phyloP scores from a whole-genome alignment of 805 yeast genomes.

The Candida peoriensis region DNA sequence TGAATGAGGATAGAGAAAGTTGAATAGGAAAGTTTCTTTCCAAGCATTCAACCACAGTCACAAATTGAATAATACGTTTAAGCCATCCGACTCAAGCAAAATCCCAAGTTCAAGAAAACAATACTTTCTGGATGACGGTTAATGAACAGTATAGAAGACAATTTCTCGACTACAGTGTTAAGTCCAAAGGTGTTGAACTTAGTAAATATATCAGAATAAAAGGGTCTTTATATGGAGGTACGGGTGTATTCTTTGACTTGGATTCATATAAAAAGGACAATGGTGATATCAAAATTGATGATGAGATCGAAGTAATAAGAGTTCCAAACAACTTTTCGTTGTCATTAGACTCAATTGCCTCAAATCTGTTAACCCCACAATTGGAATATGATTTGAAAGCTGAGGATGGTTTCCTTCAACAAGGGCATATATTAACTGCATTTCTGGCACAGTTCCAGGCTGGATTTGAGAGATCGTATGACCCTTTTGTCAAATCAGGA shows the following conservation, averaged over 20 bases:
- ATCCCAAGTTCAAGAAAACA: no score
- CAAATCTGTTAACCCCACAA: slow-evolving; percentile 13
- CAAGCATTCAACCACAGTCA: no score
- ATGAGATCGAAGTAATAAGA: slow-evolving; percentile 31
- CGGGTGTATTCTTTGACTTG: slow-evolving; percentile 29
- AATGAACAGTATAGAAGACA: slow-evolving; percentile 5
- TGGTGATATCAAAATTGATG: slow-evolving; percentile 5
- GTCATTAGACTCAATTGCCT: slow-evolving; percentile 27
- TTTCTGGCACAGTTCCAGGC: slow-evolving; percentile 18
- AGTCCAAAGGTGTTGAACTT: slow-evolving; percentile 4
- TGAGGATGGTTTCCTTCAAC: slow-evolving; percentile 9
- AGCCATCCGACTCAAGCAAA: no score
- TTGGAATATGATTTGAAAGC: slow-evolving; percentile 12
- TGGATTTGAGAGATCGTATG: slow-evolving; percentile 14
- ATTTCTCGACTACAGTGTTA: slow-evolving; percentile 14
- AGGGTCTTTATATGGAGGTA: slow-evolving; percentile 28
- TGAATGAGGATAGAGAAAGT: no score
- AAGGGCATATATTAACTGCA: slow-evolving; percentile 12
- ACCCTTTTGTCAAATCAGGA: slow-evolving; percentile 21
- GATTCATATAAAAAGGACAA: slow-evolving; percentile 1
- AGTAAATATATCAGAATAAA: slow-evolving; percentile 15
- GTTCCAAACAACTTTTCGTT: slow-evolving; percentile 30
- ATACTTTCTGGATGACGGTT: slow-evolving; percentile 8
- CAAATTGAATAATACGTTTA: no score
- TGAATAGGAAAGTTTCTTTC: no score